These are phyloP conservation scores for Trichocomaceae sp. DNA, from an alignment of 2,329 filamentous ascomycete species.

Conservation along the genomic window DNA sequence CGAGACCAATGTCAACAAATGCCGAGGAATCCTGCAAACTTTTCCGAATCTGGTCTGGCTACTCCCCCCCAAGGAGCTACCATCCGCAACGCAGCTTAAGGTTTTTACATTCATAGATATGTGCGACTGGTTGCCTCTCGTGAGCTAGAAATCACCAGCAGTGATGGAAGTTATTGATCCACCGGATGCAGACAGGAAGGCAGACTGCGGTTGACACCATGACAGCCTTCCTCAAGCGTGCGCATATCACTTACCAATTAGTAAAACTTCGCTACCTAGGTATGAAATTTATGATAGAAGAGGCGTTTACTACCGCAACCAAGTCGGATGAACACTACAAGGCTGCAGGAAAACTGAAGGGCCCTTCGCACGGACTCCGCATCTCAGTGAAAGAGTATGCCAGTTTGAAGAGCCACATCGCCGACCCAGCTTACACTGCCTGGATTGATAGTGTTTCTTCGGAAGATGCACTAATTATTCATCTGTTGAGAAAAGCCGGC, in stretches of 20 bases:
- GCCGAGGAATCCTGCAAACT: too few species aligned
- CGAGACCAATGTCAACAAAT: too few species aligned
- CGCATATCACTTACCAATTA: constrained; percentile 30
- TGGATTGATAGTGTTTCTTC: constrained; percentile 18
- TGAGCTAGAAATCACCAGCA: background rate
- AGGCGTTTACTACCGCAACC: constrained; percentile 1
- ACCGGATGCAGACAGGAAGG: constrained; percentile 21
- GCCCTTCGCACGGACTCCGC: constrained; percentile 46
- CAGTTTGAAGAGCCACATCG: background rate
- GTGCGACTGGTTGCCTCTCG: background rate
- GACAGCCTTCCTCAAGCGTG: constrained; percentile 28
- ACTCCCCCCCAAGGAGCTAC: too few species aligned
- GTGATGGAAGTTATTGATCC: background rate
- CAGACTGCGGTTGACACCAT: constrained; percentile 29
- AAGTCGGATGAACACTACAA: background rate
- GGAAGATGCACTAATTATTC: constrained; percentile 30
- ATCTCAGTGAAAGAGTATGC: constrained; percentile 54
- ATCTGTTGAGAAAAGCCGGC: constrained; percentile 31
- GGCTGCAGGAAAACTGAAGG: constrained; percentile 25
- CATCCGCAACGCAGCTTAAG: too few species aligned
- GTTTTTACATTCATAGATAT: too few species aligned
- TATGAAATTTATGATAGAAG: constrained; percentile 33
- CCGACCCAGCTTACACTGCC: constrained; percentile 28
- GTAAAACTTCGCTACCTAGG: constrained; percentile 35
- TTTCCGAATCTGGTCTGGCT: too few species aligned